A percentile compares a stretch with the other conserved stretches of the same genome.
Conservation (phyloP, 768 basidiomycete genomes). For the Suillus clintonianus region DNA sequence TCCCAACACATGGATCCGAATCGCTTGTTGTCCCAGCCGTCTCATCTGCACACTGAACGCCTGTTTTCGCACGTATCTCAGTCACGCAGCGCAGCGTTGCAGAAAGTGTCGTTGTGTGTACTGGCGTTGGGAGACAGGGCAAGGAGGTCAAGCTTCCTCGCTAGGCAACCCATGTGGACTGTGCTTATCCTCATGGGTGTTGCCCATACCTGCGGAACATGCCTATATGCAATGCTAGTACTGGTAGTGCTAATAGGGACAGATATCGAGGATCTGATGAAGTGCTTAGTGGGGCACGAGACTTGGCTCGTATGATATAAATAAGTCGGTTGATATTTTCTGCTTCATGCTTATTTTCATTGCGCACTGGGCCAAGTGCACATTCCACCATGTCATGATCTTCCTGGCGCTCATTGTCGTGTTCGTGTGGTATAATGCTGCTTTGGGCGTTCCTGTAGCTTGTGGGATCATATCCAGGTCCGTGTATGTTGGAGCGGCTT, state of each 20-base stretch:
- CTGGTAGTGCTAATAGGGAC: no score
- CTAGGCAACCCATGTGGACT: constrained; percentile 80
- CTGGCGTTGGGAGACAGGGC: constrained; percentile 88
- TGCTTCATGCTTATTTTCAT: no score
- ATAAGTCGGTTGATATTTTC: no score
- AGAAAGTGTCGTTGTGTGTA: constrained; percentile 87
- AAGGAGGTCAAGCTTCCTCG: constrained; percentile 83
- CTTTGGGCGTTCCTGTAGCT: constrained; percentile 22
- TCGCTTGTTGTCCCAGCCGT: constrained; percentile 88
- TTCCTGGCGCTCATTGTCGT: constrained; percentile 27
- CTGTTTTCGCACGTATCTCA: constrained; percentile 87
- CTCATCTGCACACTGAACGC: constrained; percentile 85
- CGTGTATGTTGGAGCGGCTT: constrained; percentile 31
- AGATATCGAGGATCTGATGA: no score
- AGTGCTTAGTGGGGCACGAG: no score
- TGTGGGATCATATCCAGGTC: constrained; percentile 19
- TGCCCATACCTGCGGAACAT: no score
- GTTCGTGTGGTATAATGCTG: constrained; percentile 19
- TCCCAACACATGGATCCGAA: constrained; percentile 83
- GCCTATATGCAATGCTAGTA: no score
- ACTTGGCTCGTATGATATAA: no score
- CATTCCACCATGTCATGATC: constrained; percentile 33
- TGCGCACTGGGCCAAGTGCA: constrained; percentile 39
- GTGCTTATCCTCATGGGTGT: constrained; percentile 94
- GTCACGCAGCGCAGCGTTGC: constrained; percentile 95